phyloP scores from a whole-genome alignment of 768 basidiomycete species.

The Leccinum incarnatum region DNA sequence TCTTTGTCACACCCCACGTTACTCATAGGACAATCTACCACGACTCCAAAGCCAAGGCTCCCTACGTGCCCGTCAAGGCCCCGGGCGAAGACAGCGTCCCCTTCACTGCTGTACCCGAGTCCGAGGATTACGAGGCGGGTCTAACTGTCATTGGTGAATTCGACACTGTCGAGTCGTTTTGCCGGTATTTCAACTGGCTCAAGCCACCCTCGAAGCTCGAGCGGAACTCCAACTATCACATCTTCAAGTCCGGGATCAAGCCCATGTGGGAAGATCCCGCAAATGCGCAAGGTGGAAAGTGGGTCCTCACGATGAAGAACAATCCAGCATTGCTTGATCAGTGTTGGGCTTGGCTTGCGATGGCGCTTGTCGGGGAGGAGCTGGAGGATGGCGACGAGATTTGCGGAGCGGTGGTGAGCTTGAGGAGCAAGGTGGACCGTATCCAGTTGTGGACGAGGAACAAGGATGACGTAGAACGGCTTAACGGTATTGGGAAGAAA shows the following conservation, averaged over 20 bases:
- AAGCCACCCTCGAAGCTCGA: constrained; percentile 88
- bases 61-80: constrained; percentile 25
- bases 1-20: not conserved
- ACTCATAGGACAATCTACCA: constrained; percentile 79
- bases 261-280: constrained; percentile 98
- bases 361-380: constrained; percentile 77
- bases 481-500: constrained; percentile 83
- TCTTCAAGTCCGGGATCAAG: constrained; percentile 93
- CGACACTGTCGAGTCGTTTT: constrained; percentile 86
- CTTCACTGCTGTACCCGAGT: constrained; percentile 52
- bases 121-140: constrained; percentile 79
- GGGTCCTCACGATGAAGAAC: constrained; percentile 92
- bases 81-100: constrained; percentile 27
- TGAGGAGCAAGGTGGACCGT: constrained; percentile 82
- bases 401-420: constrained; percentile 83
- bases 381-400: constrained; percentile 70
- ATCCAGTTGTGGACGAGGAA: constrained; percentile 89
- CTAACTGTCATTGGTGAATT: constrained; percentile 87
- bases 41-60: constrained; percentile 76
- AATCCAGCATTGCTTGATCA: constrained; percentile 76
- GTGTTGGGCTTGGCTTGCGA: constrained; percentile 87
- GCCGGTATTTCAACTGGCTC: constrained; percentile 92
- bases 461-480: constrained; percentile 80
- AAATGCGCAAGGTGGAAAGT: constrained; percentile 90
- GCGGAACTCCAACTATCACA: constrained; percentile 89